phyloP scores from a whole-genome alignment of 2,329 filamentous ascomycete species.

The Diaporthe citri region DNA sequence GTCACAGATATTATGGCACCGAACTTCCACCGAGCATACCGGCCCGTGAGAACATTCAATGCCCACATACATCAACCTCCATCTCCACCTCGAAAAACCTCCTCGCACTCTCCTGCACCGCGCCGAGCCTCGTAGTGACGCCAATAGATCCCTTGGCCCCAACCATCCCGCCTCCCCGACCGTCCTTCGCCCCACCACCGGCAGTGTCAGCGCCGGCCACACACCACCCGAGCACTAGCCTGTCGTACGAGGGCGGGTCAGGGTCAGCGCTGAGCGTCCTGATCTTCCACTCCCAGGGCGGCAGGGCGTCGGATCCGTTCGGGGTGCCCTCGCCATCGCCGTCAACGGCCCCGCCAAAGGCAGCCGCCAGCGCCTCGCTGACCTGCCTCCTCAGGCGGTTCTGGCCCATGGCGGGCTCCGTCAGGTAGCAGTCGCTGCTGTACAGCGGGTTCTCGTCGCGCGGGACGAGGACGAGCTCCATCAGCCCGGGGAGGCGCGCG shows the following conservation, averaged over 20 bases:
- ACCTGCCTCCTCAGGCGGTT: slow-evolving; percentile 54
- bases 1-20: background rate
- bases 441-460: slow-evolving; percentile 52
- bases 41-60: background rate
- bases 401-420: slow-evolving; percentile 49
- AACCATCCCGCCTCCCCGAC: background rate
- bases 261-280: slow-evolving; percentile 46
- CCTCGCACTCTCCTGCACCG: slow-evolving; percentile 36
- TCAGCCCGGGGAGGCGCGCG: slow-evolving; percentile 53
- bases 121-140: slow-evolving; percentile 24
- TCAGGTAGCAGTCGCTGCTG: slow-evolving; percentile 46
- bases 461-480: slow-evolving; percentile 60
- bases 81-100: slow-evolving; percentile 34
- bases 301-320: background rate
- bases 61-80: slow-evolving; percentile 23
- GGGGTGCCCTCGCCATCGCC: slow-evolving; percentile 49
- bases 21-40: no score
- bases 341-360: slow-evolving; percentile 47
- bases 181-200: background rate
- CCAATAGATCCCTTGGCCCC: background rate
- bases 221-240: slow-evolving; percentile 41
- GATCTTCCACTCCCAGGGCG: slow-evolving; percentile 51
- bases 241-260: slow-evolving; percentile 38
- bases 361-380: slow-evolving; percentile 48
- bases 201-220: background rate